These are phyloP conservation scores for Hymenoscyphus albidus DNA, from an alignment of 2,329 filamentous ascomycete species.

Conservation along the genomic window DNA sequence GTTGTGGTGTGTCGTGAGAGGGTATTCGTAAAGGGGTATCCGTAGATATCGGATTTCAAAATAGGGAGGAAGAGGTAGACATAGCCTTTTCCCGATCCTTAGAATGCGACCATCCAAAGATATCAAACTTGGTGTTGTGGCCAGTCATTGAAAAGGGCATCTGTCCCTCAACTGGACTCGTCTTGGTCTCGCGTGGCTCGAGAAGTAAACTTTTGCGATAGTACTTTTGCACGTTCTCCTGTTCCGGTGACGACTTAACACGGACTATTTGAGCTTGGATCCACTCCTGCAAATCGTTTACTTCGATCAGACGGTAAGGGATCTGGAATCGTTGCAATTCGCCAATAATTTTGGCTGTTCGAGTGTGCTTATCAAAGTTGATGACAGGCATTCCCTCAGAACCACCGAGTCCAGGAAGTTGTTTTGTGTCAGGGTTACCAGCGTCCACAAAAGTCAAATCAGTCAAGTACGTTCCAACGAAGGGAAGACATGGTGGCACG, in stretches of 20 bases:
- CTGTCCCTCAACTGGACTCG: slow-evolving; percentile 30
- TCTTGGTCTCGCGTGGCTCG: slow-evolving; percentile 50
- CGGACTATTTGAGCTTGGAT: slow-evolving; percentile 82
- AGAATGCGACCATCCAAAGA: slow-evolving; percentile 47
- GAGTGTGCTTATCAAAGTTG: slow-evolving; percentile 96
- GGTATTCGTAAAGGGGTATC: slow-evolving; percentile 11
- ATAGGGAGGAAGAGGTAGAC: slow-evolving; percentile 15
- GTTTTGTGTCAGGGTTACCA: slow-evolving; percentile 82
- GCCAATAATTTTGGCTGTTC: slow-evolving; percentile 91
- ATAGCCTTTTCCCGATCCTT: slow-evolving; percentile 27
- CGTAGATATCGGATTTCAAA: slow-evolving; percentile 15
- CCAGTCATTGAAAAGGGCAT: slow-evolving; percentile 24
- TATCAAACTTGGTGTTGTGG: slow-evolving; percentile 49
- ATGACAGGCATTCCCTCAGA: slow-evolving; percentile 74
- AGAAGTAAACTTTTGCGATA: slow-evolving; percentile 65
- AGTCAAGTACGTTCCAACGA: slow-evolving; percentile 93
- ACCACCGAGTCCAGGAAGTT: slow-evolving; percentile 55
- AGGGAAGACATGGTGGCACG: slow-evolving; percentile 87
- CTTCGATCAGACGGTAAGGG: slow-evolving; percentile 76
- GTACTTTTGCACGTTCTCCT: slow-evolving; percentile 60
- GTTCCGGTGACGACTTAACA: slow-evolving; percentile 45
- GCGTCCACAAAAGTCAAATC: slow-evolving; percentile 95
- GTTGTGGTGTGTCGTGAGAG: slow-evolving; percentile 16
- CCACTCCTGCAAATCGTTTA: slow-evolving; percentile 91
- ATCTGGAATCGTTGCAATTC: slow-evolving; percentile 96